Evolutionary conservation across 2,329 filamentous ascomycete species (phyloP).

Genomic region (Diplodia seriata): DNA sequence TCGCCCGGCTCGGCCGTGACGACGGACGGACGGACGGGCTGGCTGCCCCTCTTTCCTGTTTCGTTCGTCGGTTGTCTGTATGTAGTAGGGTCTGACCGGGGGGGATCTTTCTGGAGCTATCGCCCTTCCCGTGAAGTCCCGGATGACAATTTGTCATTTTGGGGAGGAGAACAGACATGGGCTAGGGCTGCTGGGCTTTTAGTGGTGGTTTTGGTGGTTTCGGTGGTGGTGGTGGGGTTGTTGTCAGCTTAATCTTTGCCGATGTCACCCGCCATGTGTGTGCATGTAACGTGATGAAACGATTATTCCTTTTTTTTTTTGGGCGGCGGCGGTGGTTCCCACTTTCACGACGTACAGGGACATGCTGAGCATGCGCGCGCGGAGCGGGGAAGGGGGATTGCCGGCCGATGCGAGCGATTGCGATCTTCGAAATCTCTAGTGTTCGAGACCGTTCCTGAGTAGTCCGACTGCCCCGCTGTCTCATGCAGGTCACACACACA

Average conservation of each 20-base stretch:
- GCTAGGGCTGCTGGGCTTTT: too few species aligned
- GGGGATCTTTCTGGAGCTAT: too few species aligned
- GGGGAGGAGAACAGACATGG: too few species aligned
- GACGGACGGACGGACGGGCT: too few species aligned
- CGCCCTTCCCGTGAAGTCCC: neutral
- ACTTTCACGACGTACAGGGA: neutral
- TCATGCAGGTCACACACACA: neutral
- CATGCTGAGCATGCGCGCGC: too few species aligned
- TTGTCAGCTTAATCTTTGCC: too few species aligned
- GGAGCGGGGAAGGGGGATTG: neutral
- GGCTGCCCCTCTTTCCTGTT: neutral
- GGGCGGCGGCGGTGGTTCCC: neutral
- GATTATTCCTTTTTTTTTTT: too few species aligned
- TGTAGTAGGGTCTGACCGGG: too few species aligned
- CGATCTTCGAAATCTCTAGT: neutral
- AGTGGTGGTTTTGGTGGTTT: neutral
- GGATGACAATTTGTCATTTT: neutral
- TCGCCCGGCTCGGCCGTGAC: too few species aligned
- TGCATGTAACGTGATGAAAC: too few species aligned
- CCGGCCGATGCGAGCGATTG: neutral
- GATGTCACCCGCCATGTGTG: too few species aligned
- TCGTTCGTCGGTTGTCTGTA: neutral
- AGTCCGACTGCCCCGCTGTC: neutral
- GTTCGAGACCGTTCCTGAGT: neutral
- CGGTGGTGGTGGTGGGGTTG: too few species aligned